Percentiles rank a stretch among this genome's conserved stretches.
Conservation (phyloP, 805 yeast genomes). For the Sugiyamaella valdiviana region DNA sequence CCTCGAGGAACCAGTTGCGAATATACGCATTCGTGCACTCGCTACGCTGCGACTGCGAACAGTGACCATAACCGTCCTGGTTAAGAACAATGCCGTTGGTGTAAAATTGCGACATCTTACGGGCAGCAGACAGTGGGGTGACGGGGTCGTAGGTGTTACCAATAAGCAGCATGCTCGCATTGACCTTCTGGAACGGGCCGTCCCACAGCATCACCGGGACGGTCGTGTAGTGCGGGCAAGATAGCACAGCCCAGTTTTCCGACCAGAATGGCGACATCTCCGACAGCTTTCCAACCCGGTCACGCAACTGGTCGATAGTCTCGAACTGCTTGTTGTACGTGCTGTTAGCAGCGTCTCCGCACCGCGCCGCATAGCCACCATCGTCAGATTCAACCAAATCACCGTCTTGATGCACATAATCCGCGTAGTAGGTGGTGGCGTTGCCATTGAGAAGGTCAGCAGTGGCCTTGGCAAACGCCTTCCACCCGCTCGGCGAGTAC, state of each 20-base stretch:
- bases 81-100: constrained; percentile 17
- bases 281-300: background rate
- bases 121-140: constrained; percentile 21
- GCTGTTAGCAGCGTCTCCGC: constrained; percentile 11
- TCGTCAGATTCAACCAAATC: constrained; percentile 1
- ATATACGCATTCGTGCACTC: constrained; percentile 14
- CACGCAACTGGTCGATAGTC: background rate
- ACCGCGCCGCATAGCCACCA: constrained; percentile 11
- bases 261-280: constrained; percentile 3
- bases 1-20: constrained; percentile 14
- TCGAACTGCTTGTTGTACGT: background rate
- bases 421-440: constrained; percentile 10
- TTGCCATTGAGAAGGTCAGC: constrained; percentile 8
- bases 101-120: constrained; percentile 14
- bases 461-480: constrained; percentile 12
- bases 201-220: constrained; percentile 12
- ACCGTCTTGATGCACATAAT: background rate
- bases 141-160: constrained; percentile 24
- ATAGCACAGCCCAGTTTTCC: constrained; percentile 7
- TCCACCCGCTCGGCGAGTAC: constrained; percentile 18
- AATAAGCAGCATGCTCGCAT: constrained; percentile 15
- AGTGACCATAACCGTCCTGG: constrained; percentile 21
- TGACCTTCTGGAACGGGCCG: constrained; percentile 14
- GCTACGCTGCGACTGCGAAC: constrained; percentile 22
- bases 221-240: constrained; percentile 1